Conservation (phyloP, 2,329 filamentous ascomycete species). For the Gaeumannomyces tritici region DNA sequence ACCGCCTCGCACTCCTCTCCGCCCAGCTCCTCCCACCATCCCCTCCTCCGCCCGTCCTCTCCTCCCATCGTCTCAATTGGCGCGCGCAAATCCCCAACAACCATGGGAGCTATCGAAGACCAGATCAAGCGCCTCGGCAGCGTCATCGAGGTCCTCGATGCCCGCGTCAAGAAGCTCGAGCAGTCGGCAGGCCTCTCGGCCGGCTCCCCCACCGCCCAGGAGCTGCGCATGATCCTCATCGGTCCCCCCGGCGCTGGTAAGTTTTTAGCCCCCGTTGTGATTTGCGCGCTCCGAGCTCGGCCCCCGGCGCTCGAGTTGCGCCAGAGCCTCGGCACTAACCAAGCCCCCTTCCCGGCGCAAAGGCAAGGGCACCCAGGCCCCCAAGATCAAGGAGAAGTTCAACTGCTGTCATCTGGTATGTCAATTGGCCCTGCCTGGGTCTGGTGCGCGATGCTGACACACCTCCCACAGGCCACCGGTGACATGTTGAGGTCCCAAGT, state of each 20-base stretch:
- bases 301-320: background rate
- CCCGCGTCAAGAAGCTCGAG: slow-evolving; percentile 80
- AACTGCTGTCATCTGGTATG: slow-evolving; percentile 92
- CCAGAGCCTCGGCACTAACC: background rate
- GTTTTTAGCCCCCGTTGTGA: slow-evolving; percentile 21
- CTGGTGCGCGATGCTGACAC: slow-evolving; percentile 1
- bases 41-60: background rate
- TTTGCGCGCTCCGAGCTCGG: background rate
- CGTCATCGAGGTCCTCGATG: slow-evolving; percentile 74
- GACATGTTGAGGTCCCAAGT: slow-evolving; percentile 99
- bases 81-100: slow-evolving; percentile 24
- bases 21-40: no score
- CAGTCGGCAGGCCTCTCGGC: slow-evolving; percentile 51
- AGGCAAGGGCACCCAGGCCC: slow-evolving; percentile 99
- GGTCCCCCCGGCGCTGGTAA: slow-evolving; percentile 93
- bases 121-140: slow-evolving; percentile 78
- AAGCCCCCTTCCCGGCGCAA: slow-evolving; percentile 9
- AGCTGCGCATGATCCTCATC: slow-evolving; percentile 94
- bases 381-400: slow-evolving; percentile 97
- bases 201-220: slow-evolving; percentile 41
- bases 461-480: slow-evolving; percentile 66
- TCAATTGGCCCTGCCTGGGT: slow-evolving; percentile 14
- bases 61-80: background rate
- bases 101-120: slow-evolving; percentile 84
- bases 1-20: no score